These are phyloP conservation scores for Millerago galiae DNA, from an alignment of 805 yeast species.

Conservation along the genomic window DNA sequence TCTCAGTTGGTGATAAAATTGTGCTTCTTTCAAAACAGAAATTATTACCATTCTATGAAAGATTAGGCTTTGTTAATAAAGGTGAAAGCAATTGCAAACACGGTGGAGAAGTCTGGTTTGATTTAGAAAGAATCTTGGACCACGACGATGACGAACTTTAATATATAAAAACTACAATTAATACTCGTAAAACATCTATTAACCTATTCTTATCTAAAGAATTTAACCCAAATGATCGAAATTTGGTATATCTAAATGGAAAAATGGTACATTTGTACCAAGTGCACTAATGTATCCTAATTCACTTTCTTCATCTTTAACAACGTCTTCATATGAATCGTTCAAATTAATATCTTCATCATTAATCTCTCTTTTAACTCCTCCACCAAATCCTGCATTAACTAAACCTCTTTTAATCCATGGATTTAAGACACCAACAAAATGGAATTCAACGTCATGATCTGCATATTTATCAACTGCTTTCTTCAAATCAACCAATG, in stretches of 20 bases:
- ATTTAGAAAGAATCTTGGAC: conserved; percentile 36
- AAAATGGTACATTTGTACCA: conserved; percentile 64
- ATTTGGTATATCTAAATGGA: conserved; percentile 73
- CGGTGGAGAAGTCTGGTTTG: conserved; percentile 59
- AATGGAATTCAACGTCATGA: conserved; percentile 82
- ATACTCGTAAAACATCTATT: not conserved
- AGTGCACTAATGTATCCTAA: conserved; percentile 44
- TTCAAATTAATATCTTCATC: conserved; percentile 22
- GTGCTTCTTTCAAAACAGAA: conserved; percentile 65
- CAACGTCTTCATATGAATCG: conserved; percentile 19
- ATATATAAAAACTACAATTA: not conserved
- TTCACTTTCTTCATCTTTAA: conserved; percentile 20
- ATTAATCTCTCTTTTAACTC: conserved; percentile 30
- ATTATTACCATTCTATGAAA: conserved; percentile 70
- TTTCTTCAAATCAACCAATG: conserved; percentile 68
- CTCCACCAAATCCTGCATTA: conserved; percentile 75
- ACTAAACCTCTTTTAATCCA: conserved; percentile 80
- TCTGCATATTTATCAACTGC: conserved; percentile 71
- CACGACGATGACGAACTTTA: conserved; percentile 32
- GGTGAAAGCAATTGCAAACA: conserved; percentile 58
- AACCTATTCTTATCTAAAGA: not conserved
- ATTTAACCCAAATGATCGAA: conserved; percentile 17
- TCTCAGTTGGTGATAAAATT: conserved; percentile 75
- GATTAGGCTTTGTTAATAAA: conserved; percentile 68
- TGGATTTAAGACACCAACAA: conserved; percentile 75